Conservation (phyloP, 2,329 filamentous ascomycete species). For the Microdochium bolleyi region DNA sequence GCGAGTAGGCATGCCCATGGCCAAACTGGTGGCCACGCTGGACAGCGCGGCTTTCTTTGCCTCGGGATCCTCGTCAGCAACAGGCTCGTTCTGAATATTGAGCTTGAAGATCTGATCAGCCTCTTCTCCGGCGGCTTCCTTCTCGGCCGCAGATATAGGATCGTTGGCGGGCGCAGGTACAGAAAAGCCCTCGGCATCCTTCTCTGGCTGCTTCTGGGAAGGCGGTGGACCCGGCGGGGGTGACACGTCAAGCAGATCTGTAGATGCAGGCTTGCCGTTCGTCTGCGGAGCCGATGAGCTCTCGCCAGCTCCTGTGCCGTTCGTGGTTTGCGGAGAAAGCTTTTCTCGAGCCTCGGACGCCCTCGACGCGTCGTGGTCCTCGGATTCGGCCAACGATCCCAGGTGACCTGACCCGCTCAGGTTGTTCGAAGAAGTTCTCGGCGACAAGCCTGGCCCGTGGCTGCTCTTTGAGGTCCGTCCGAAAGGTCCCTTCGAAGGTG, state of each 20-base stretch:
- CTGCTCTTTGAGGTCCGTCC: conserved; percentile 55
- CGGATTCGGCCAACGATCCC: conserved; percentile 50
- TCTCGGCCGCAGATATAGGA: conserved; percentile 65
- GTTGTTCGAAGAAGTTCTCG: conserved; percentile 51
- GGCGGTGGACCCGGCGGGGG: conserved; percentile 44
- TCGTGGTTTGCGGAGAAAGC: conserved; percentile 32
- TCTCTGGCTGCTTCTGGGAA: conserved; percentile 34
- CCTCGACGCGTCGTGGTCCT: conserved; percentile 28
- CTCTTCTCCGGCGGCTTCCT: conserved; percentile 54
- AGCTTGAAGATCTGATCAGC: conserved; percentile 67
- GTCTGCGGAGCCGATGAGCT: conserved; percentile 25
- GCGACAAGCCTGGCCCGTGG: conserved; percentile 50
- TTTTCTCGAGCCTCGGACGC: conserved; percentile 21
- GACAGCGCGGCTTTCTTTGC: conserved; percentile 67
- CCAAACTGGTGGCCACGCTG: conserved; percentile 65
- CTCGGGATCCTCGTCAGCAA: conserved; percentile 69
- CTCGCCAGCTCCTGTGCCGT: conserved; percentile 30
- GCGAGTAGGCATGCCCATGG: conserved; percentile 54
- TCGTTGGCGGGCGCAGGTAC: conserved; percentile 58
- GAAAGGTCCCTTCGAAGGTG: conserved; percentile 50
- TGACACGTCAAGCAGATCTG: conserved; percentile 42
- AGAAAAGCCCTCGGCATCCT: conserved; percentile 69
- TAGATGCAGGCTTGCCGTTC: conserved; percentile 33
- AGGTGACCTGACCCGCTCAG: conserved; percentile 37
- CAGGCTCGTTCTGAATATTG: conserved; percentile 70